phyloP scores from a whole-genome alignment of 768 basidiomycete genomes.

The Pleurotus cornucopiae region DNA sequence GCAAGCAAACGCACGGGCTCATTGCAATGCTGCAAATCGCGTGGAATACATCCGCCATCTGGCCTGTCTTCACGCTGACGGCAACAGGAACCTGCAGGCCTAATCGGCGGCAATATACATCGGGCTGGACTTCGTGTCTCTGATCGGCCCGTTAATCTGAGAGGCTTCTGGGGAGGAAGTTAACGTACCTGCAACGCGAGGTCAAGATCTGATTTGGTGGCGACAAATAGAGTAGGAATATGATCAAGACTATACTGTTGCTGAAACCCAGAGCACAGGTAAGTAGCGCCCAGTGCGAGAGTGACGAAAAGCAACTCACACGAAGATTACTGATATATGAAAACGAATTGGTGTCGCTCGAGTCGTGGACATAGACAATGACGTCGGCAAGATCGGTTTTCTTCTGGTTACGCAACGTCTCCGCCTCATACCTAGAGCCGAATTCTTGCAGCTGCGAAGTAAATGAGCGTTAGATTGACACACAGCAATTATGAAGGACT shows the following conservation, averaged over 20 bases:
- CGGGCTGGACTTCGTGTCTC: slow-evolving; percentile 98
- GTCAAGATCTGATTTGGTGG: slow-evolving; percentile 98
- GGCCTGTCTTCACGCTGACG: slow-evolving; percentile 84
- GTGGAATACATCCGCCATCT: slow-evolving; percentile 85
- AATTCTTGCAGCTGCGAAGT: slow-evolving; percentile 85
- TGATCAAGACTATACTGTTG: slow-evolving; percentile 97
- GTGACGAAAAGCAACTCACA: slow-evolving; percentile 35
- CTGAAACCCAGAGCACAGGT: slow-evolving; percentile 32
- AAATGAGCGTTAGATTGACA: not conserved
- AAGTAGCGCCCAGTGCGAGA: slow-evolving; percentile 5
- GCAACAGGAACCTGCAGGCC: slow-evolving; percentile 92
- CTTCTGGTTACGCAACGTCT: slow-evolving; percentile 82
- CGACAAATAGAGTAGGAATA: slow-evolving; percentile 94
- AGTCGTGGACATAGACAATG: slow-evolving; percentile 94
- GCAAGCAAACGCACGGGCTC: slow-evolving; percentile 66
- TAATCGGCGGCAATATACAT: slow-evolving; percentile 89
- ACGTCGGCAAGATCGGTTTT: slow-evolving; percentile 93
- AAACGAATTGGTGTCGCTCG: slow-evolving; percentile 98
- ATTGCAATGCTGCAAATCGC: slow-evolving; percentile 80
- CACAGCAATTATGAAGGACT: slow-evolving; percentile 27
- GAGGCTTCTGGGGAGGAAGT: not conserved
- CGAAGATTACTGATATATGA: slow-evolving; percentile 96
- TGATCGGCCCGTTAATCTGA: slow-evolving; percentile 23
- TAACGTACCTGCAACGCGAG: slow-evolving; percentile 82
- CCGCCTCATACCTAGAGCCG: slow-evolving; percentile 91